Conservation (phyloP, 2,329 filamentous ascomycete genomes). For the Penicillium sp. region DNA sequence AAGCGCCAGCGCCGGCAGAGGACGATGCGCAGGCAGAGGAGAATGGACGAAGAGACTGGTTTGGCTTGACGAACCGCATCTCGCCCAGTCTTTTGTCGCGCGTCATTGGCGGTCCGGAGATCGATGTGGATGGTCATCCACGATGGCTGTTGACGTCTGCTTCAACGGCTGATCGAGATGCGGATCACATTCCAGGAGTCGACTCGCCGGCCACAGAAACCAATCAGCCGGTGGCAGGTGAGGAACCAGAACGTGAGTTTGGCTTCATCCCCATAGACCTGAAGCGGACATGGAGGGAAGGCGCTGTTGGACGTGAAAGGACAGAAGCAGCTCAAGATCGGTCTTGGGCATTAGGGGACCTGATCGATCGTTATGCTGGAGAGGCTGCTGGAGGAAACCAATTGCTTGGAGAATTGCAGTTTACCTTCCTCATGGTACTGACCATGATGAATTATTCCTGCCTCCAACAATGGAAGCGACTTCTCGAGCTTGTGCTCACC, state of each 20-base stretch:
- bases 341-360: conserved; percentile 60
- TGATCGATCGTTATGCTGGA: conserved; percentile 44
- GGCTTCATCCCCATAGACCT: conserved; percentile 60
- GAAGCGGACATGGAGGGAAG: conserved; percentile 63
- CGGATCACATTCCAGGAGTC: conserved; percentile 63
- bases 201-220: conserved; percentile 22
- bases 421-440: conserved; percentile 63
- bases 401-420: conserved; percentile 61
- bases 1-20: conserved; percentile 14
- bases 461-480: conserved; percentile 65
- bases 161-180: conserved; percentile 57
- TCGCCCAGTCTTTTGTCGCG: conserved; percentile 51
- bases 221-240: conserved; percentile 23
- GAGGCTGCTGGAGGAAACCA: conserved; percentile 36
- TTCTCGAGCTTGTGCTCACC: conserved; percentile 59
- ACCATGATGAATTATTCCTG: conserved; percentile 68
- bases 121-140: conserved; percentile 42
- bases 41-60: conserved; percentile 57
- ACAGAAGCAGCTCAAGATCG: conserved; percentile 64
- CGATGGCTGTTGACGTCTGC: conserved; percentile 60
- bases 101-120: conserved; percentile 47
- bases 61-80: conserved; percentile 53
- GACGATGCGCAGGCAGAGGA: conserved; percentile 30
- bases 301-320: conserved; percentile 62
- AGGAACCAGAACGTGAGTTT: conserved; percentile 50